Percentiles rank a stretch among this genome's conserved stretches.
Evolutionary conservation across 164 flowering plant genomes (phyloP).

Genomic region (Annona squamosa): DNA sequence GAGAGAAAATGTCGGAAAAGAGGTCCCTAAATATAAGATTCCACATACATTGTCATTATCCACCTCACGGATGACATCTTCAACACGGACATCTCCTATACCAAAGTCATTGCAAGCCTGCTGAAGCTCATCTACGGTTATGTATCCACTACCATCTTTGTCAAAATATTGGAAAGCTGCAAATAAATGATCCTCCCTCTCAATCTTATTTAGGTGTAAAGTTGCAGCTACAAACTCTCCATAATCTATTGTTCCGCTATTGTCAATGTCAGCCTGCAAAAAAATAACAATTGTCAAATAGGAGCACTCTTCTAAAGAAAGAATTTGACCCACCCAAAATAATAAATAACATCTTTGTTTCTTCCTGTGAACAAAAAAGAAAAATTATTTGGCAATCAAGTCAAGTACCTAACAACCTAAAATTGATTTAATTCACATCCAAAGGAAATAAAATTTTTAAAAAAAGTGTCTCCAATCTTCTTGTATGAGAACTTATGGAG

Average conservation of each 20-base stretch:
- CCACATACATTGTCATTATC: conserved; percentile 22
- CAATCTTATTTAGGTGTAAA: conserved; percentile 18
- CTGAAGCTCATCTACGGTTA: conserved; percentile 20
- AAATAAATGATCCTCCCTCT: conserved; percentile 20
- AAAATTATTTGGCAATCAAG: no score
- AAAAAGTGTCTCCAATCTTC: no score
- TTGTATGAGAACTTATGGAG: no score
- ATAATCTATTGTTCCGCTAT: conserved; percentile 21
- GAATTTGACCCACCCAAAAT: no score
- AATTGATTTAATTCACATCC: background rate
- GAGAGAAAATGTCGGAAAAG: background rate
- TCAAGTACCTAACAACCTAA: background rate
- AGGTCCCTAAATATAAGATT: background rate
- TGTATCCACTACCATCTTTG: conserved; percentile 23
- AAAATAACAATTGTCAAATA: no score
- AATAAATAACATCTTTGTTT: no score
- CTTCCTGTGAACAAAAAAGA: no score
- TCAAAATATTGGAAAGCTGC: conserved; percentile 24
- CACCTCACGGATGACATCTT: conserved; percentile 19
- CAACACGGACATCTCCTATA: conserved; percentile 11
- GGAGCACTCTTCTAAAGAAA: no score
- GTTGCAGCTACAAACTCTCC: conserved; percentile 23
- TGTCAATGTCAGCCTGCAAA: conserved; percentile 21
- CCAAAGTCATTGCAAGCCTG: conserved; percentile 25
- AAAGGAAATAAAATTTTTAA: no score